Evolutionary conservation across 108 stramenopile genomes (phyloP), one percentile per base, ranked within the genome.

Genomic region (Nitzschia sp.): DNA sequence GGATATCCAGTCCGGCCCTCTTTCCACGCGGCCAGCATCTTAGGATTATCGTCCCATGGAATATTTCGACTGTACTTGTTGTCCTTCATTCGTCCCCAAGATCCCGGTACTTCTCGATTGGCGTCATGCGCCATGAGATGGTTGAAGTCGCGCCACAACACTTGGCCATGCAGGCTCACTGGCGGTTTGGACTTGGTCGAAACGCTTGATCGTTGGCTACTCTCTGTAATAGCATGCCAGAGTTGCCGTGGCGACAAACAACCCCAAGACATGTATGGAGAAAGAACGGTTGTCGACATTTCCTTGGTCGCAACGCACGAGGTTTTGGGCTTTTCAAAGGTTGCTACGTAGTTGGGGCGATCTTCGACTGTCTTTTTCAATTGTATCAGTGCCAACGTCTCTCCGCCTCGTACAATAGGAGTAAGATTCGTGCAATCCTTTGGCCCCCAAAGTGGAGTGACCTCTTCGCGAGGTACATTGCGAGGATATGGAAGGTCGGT

Each of bases 301-400:
- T 71, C 72, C n/a, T 89, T 54, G 19, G 29, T 45, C 24, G 84
- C 78, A 26, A 89, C 97, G 30, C 92, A 92, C 3, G 86, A 77
- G 3, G 98, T 99, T 46, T 95, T 93, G 33, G 98, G 98, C 68
- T 99, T 99, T 73, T 94, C 96, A 71, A 98, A 99, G 25, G 82
- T 79, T 5, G 86, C 85, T 24, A 96, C 91, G 88, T 90, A 96
- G 21, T 65, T 69, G 11, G 63, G 25, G 11, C 57, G 57, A 21
- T 59, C 57, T 33, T 13, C 21, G 33, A 59, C 21, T 34, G 15
- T 34, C 18, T 72, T 57, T 34, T 60, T 73, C 48, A 88, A 69
- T 28, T 48, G 48, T 30, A 61, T 63, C 46, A 96, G 23, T 19
- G 82, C 82, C 25, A 46, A n/a, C 0, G 72, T 67, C 78, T 92